phyloP scores from a whole-genome alignment of 306 rosid species.

The Phaseolus lunatus region DNA sequence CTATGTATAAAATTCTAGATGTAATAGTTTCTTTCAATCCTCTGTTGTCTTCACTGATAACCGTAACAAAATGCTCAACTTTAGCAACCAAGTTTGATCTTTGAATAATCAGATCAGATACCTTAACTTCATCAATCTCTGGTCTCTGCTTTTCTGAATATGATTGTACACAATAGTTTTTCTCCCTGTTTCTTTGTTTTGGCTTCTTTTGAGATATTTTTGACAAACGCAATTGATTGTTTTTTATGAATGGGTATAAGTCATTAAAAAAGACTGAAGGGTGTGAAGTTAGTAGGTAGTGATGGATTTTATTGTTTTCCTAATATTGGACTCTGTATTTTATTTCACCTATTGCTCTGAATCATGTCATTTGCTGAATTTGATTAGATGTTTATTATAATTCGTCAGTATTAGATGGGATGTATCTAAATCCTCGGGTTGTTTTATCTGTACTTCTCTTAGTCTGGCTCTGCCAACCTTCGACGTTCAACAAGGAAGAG shows the following conservation, averaged over 20 bases:
- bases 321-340: conserved; percentile 21
- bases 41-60: neutral
- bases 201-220: neutral
- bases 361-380: conserved; percentile 17
- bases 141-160: conserved; percentile 24
- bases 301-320: conserved; percentile 26
- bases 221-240: neutral
- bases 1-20: neutral
- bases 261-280: conserved; percentile 15
- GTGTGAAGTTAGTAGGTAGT: neutral
- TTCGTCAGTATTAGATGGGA: conserved; percentile 36
- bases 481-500: conserved; percentile 84
- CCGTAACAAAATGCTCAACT: neutral
- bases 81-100: neutral
- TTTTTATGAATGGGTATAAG: conserved; percentile 20
- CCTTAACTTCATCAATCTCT: neutral
- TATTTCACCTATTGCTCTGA: conserved; percentile 21
- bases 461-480: conserved; percentile 66
- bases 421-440: conserved; percentile 40
- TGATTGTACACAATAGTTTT: neutral
- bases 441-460: conserved; percentile 39
- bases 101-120: neutral
- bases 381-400: conserved; percentile 7
- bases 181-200: conserved; percentile 10
- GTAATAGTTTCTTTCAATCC: neutral